Base-by-base conservation (phyloP, 1,284 basidiomycete genomes). In the Irpex sp. region DNA sequence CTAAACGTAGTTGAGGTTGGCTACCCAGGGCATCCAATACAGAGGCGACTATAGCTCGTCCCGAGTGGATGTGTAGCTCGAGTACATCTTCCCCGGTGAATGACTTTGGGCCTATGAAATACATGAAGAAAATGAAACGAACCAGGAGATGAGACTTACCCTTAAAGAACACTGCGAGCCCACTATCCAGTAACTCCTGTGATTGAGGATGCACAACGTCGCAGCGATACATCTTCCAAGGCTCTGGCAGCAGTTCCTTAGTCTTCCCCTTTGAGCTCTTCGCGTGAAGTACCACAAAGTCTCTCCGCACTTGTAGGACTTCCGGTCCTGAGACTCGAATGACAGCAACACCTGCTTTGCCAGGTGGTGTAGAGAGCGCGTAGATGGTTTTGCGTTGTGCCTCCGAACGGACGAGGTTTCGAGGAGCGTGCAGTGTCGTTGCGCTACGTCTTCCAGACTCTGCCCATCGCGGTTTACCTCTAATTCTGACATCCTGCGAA, bases 61-160 rank as follows among this genome's bases (percentile, higher is more conserved):
- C 92, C n/a, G 93, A 95, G 72, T 97, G 94, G 34, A 93, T 78
- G 74, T 97, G 94, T 40, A 97, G 75, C 72, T 97, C 94, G 5
- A 97, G 72, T n/a, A 89, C 87, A 55, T 91, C 87, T 71, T 94
- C 88, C 0, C 88, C 88, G 0, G 94, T 96, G 70, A 91, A 95
- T 1, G 92, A 95, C 67, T 78, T 84, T 1, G 86, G 90, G 2
- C 80, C 89, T 91, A 66, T 9, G 34, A 5, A 58, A 64, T 31
- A 49, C 56, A 51, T 60, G 0, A 21, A 19, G 21, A 1, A 13
- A 34, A 51, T 44, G 34, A 34, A 54, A 13, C 0, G 26, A 7
- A 11, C 15, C 8, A 40, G 52, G 47, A 44, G 21, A 62, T 63
- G 37, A 36, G n/a, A 68, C 81, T 47, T 62, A 88, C 92, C 85